Evolutionary conservation across 305 asterid species (phyloP), one percentile per base, ranked within the genome.

Genomic region (Rubia tinctorum): DNA sequence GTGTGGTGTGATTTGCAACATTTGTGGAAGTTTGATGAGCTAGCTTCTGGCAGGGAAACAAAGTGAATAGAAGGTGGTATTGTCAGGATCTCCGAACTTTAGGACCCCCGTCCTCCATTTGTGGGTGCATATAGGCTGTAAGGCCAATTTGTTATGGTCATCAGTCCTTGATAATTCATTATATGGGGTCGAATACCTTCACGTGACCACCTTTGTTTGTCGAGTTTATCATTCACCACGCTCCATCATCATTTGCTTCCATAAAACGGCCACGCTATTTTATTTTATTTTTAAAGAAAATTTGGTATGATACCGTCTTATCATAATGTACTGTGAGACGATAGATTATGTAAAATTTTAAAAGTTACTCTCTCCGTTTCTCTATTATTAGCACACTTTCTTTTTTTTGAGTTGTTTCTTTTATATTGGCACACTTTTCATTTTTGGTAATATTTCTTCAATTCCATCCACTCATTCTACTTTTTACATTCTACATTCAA

Each of bases 181-280:
- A 18, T 9, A 72, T 69, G 75, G 79, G 76, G 80, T 58, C 71
- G 81, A 71, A 56, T 65, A 66, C 76, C 75, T 66, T 67, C 82
- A 83, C 79, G 74, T 78, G 83, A 75, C 76, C 83, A 83, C 79
- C 75, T 72, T 78, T 27, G 56, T 15, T 68, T 83, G 87, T 83
- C 81, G 75, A 77, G 72, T 64, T 43, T 66, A 53, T 53, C 60
- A 53, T 66, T 59, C 75, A 67, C 82, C 79, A 78, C 75, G 61
- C 66, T 77, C 42, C 23, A 66, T 73, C 77, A 76, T 79, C 73
- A 82, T 43, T 79, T 75, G 71, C 73, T 30, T 51, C 72, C 44
- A 63, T 64, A 3, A 22, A 22, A n/a, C 1, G 25, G 22, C 0
- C 27, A 45, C 11, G 0, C 14, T 56, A 27, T 27, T 27, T 27